These are phyloP conservation scores for Podospora comata DNA, from an alignment of 495 filamentous ascomycete genomes.

Conservation along the genomic window DNA sequence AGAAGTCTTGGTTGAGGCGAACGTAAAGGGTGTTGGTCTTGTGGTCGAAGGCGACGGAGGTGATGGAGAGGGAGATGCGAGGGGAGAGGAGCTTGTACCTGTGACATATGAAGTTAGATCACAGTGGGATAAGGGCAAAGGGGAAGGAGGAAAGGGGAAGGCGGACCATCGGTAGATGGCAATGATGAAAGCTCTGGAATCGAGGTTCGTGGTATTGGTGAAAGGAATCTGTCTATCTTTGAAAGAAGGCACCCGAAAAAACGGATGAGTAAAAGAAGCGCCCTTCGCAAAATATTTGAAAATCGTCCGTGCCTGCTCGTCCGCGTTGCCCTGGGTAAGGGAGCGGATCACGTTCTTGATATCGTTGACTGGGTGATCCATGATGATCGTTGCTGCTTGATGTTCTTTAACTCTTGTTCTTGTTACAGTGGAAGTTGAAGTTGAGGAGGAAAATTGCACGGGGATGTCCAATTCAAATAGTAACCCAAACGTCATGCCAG, in stretches of 20 bases:
- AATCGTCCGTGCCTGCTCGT: slow-evolving; percentile 59
- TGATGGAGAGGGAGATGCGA: slow-evolving; percentile 62
- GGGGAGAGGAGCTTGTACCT: slow-evolving; percentile 74
- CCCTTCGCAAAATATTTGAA: slow-evolving; percentile 66
- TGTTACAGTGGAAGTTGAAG: neutral
- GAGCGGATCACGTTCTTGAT: slow-evolving; percentile 61
- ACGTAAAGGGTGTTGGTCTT: slow-evolving; percentile 64
- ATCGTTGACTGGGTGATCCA: slow-evolving; percentile 37
- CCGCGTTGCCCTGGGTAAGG: slow-evolving; percentile 62
- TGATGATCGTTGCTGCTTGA: slow-evolving; percentile 2
- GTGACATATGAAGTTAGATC: neutral
- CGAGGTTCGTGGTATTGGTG: slow-evolving; percentile 38
- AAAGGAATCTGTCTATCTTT: slow-evolving; percentile 40
- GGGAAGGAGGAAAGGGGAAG: neutral
- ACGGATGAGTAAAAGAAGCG: slow-evolving; percentile 74
- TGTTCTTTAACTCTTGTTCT: neutral
- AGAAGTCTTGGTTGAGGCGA: slow-evolving; percentile 66
- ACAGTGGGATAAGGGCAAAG: too few relatives aligned
- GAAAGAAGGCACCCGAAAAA: slow-evolving; percentile 69
- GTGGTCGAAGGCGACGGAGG: slow-evolving; percentile 64
- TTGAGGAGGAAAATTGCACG: neutral
- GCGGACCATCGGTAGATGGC: slow-evolving; percentile 73
- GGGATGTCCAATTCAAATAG: neutral
- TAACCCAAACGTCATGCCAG: neutral
- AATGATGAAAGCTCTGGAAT: slow-evolving; percentile 59